Evolutionary conservation across 148 eudicot genomes (phyloP), one percentile per base, ranked within the genome.

Genomic region (Camellia lanceoleosa): DNA sequence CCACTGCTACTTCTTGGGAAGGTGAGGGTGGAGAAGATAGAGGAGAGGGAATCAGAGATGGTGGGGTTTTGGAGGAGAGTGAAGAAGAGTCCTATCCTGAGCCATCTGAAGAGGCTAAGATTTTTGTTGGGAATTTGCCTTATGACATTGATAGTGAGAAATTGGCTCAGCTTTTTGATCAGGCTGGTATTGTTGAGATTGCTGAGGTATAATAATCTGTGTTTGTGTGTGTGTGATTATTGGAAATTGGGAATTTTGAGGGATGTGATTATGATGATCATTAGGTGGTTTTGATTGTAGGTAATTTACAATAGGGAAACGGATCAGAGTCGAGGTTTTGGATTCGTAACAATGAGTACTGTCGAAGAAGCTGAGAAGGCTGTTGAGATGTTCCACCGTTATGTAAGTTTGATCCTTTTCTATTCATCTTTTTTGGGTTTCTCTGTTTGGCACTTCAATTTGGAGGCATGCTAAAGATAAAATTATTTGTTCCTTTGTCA

Each of bases 251-350:
- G 44, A 15, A 1, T 42, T 78, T n/a, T 65, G 2, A 38, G 12
- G 14, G 18, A 59, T 62, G 59, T 13, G 71, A 20, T 47, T 49
- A 64, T 76, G 60, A 47, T 76, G 66, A 58, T 16, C 41, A 56
- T 23, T 23, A 41, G 30, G 38, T 41, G n/a, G 74, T 78, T 80
- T 23, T 7, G 83, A 77, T 75, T 80, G 76, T 76, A 95, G 99
- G 94, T 95, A 58, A 93, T 95, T 77, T 93, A 91, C 87, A 91
- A 90, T 81, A 91, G 99, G 87, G 97, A 93, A 68, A 93, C 99
- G 54, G 95, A 92, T 76, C 90, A 87, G 86, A 93, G 98, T 85
- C 85, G 99, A 58, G 97, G 97, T 43, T 95, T 93, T 84, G 99
- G 93, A 13, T 95, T 95, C 79, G 94, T 95, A 84, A 93, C 99